Base-by-base conservation (phyloP, 306 rosid species). In the Gleditsia sinensis region DNA sequence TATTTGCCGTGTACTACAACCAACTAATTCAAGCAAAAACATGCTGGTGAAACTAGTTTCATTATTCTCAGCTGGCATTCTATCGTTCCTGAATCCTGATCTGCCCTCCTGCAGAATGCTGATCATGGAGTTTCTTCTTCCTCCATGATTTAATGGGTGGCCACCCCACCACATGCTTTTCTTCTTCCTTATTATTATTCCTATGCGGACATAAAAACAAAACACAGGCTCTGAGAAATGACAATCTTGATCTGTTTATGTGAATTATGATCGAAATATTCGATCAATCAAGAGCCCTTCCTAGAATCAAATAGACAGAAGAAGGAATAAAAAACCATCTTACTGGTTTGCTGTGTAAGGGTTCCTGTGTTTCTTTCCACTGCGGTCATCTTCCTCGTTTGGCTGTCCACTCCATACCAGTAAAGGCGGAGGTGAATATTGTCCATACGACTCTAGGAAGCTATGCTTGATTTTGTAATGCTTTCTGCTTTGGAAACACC, bases 381-480 rank as follows among this genome's bases (percentile, higher is more conserved):
- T 77, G 17, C 51, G 65, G 36, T 88, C 86, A 79, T 85, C 96
- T 48, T 87, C 98, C 46, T 89, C 89, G 37, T 85, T 82, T 37
- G 96, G 90, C 30, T 78, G 93, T 68, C 89, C 98, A 12, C 72
- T 83, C 94, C 97, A 87, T 55, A 83, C 72, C 55, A 88, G 70
- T 54, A 89, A 66, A 69, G 90, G 77, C 81, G 79, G 72, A 16
- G 69, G 33, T 53, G 68, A 75, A n/a, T n/a, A n/a, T 27, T 69
- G 25, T 33, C 77, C 86, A 34, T 86, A 91, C 33, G 96, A 88
- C 60, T 79, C 87, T 20, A 86, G 83, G 16, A 75, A 86, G 80
- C 71, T 79, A 57, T 92, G 92, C 71, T 93, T 93, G 77, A 75
- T 86, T 48, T 65, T 76, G 23, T 56, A 71, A 30, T 70, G 74